These are phyloP conservation scores for Melocanna baccifera DNA, from an alignment of 176 grass and related monocot genomes.

Conservation along the genomic window DNA sequence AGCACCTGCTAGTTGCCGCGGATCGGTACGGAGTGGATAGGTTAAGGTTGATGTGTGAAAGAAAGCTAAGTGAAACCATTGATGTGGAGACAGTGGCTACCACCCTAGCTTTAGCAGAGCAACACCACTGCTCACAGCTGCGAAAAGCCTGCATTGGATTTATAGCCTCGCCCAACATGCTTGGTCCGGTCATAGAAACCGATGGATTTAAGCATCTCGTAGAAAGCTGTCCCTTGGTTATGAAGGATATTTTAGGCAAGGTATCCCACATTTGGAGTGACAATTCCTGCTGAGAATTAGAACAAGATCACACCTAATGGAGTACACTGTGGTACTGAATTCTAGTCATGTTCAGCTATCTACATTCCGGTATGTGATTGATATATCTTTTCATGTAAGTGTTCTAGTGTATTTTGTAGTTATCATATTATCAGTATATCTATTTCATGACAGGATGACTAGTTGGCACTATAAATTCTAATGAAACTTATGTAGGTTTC, in stretches of 20 bases:
- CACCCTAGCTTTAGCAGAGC: constrained; percentile 41
- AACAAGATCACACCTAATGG: constrained; percentile 1
- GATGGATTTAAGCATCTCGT: constrained; percentile 48
- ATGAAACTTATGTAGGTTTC: not conserved
- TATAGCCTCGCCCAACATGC: constrained; percentile 33
- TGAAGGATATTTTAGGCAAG: constrained; percentile 44
- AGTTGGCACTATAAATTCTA: not conserved
- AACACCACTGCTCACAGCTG: constrained; percentile 34
- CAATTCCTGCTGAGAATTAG: not conserved
- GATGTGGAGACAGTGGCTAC: constrained; percentile 38
- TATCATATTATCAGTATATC: not conserved
- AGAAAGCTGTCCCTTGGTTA: constrained; percentile 32
- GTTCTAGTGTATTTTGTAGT: not conserved
- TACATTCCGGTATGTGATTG: not conserved
- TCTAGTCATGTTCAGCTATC: not conserved
- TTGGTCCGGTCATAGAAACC: constrained; percentile 16
- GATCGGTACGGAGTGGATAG: constrained; percentile 47
- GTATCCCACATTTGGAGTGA: constrained; percentile 37
- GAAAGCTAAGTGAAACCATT: constrained; percentile 26
- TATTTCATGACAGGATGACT: not conserved
- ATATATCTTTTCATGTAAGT: not conserved
- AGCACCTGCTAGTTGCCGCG: constrained; percentile 43
- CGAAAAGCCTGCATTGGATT: constrained; percentile 31
- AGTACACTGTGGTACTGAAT: not conserved
- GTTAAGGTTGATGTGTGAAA: constrained; percentile 44